Percentiles rank a stretch among this genome's conserved stretches.
These are phyloP conservation scores for Papilionanthe hybrid DNA, from an alignment of 116 monocot species.

Conservation along the genomic window DNA sequence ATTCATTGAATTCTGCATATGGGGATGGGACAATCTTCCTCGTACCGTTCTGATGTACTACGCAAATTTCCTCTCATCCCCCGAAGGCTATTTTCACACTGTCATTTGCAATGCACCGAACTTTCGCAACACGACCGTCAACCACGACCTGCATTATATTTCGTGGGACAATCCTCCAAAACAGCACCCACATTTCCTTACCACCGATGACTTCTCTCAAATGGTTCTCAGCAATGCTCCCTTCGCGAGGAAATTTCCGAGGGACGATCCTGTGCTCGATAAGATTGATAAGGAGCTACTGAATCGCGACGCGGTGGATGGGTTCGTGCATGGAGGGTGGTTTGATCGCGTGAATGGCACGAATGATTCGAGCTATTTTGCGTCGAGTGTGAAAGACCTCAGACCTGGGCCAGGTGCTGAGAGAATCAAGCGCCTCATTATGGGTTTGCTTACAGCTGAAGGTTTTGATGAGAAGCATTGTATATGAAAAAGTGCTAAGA, in stretches of 20 bases:
- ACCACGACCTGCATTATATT: constrained; percentile 58
- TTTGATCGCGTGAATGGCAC: constrained; percentile 9
- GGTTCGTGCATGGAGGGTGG: constrained; percentile 35
- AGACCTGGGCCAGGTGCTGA: constrained; percentile 46
- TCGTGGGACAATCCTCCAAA: constrained; percentile 49
- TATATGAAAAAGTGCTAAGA: constrained; percentile 8
- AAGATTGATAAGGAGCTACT: constrained; percentile 34
- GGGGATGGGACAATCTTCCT: constrained; percentile 50
- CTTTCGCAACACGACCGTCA: constrained; percentile 40
- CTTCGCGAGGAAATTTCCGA: constrained; percentile 39
- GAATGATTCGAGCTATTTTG: constrained; percentile 8
- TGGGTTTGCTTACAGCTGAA: constrained; percentile 36
- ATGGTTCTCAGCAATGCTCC: constrained; percentile 34
- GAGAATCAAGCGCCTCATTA: constrained; percentile 36
- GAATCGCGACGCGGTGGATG: constrained; percentile 16
- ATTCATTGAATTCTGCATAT: constrained; percentile 42
- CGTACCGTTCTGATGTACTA: constrained; percentile 46
- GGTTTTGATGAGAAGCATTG: constrained; percentile 48
- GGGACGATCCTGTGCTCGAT: constrained; percentile 24
- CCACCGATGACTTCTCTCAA: constrained; percentile 21
- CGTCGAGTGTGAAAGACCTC: constrained; percentile 28
- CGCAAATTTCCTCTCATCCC: constrained; percentile 53
- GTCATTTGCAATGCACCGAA: constrained; percentile 44
- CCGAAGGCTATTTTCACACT: constrained; percentile 61
- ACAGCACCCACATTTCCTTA: constrained; percentile 40